Evolutionary conservation across 805 yeast genomes (phyloP).

Genomic region (Wickerhamiella allomyrinae): DNA sequence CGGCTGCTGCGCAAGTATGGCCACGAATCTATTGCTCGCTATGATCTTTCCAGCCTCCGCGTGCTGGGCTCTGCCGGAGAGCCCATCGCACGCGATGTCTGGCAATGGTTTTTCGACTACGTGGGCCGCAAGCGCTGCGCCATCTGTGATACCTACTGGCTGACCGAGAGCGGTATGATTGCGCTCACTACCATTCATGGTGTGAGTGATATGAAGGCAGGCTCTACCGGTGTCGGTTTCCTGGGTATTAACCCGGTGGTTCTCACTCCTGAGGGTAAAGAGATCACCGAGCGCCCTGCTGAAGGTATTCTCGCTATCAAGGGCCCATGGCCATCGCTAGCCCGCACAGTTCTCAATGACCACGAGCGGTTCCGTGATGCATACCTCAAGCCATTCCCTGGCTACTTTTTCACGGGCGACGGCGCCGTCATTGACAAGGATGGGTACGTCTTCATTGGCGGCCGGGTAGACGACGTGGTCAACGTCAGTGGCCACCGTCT

Average conservation of each 20-base stretch:
- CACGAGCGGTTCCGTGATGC: constrained; percentile 65
- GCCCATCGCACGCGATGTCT: constrained; percentile 87
- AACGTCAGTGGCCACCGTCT: constrained; percentile 77
- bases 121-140: constrained; percentile 74
- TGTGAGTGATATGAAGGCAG: constrained; percentile 69
- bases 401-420: constrained; percentile 75
- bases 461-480: constrained; percentile 80
- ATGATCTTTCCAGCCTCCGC: constrained; percentile 59
- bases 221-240: constrained; percentile 73
- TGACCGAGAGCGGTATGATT: constrained; percentile 77
- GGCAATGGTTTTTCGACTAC: constrained; percentile 90
- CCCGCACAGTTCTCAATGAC: constrained; percentile 69
- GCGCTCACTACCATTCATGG: constrained; percentile 63
- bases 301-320: constrained; percentile 71
- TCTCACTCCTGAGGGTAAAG: constrained; percentile 58
- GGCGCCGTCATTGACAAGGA: constrained; percentile 79
- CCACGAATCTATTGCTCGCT: constrained; percentile 46
- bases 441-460: constrained; percentile 75
- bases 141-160: constrained; percentile 79
- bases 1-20: constrained; percentile 80
- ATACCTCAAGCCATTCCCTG: constrained; percentile 70
- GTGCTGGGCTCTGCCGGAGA: constrained; percentile 93
- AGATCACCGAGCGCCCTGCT: constrained; percentile 50
- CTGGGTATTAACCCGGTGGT: constrained; percentile 66
- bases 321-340: constrained; percentile 74